phyloP scores from a whole-genome alignment of 495 filamentous ascomycete species.

The Talaromyces borbonicus region DNA sequence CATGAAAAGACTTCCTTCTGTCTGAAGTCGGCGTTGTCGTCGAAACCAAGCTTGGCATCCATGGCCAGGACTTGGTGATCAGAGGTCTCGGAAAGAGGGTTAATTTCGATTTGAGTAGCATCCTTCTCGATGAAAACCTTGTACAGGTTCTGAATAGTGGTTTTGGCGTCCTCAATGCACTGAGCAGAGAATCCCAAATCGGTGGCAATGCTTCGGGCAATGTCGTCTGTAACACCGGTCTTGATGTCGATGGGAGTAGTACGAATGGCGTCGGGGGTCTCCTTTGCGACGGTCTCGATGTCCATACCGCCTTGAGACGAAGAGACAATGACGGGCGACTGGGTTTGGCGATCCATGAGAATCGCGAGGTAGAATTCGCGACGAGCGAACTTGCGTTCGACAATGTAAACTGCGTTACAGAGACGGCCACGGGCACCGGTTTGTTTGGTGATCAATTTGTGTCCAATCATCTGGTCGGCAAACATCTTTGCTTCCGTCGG shows the following conservation, averaged over 20 bases:
- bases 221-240: slow-evolving; percentile 86
- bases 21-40: slow-evolving; percentile 97
- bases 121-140: slow-evolving; percentile 97
- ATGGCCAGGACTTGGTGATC: slow-evolving; percentile 97
- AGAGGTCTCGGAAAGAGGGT: slow-evolving; percentile 91
- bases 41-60: slow-evolving; percentile 96
- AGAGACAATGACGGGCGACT: slow-evolving; percentile 90
- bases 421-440: slow-evolving; percentile 84
- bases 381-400: slow-evolving; percentile 98
- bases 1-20: slow-evolving; percentile 92
- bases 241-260: slow-evolving; percentile 92
- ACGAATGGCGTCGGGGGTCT: slow-evolving; percentile 89
- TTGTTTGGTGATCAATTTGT: slow-evolving; percentile 99
- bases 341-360: slow-evolving; percentile 89
- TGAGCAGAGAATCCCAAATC: slow-evolving; percentile 95
- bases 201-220: slow-evolving; percentile 80
- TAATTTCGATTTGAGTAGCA: slow-evolving; percentile 98
- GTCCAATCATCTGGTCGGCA: slow-evolving; percentile 97
- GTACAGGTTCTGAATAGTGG: slow-evolving; percentile 97
- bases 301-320: slow-evolving; percentile 99
- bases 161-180: slow-evolving; percentile 87
- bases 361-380: slow-evolving; percentile 98
- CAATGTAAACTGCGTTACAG: slow-evolving; percentile 95
- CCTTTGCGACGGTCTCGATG: slow-evolving; percentile 96
- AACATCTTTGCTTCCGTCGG: slow-evolving; percentile 91